Evolutionary conservation across 129 eudicot species (phyloP), one percentile per base, ranked within the genome.

Genomic region (Artemisia annua): DNA sequence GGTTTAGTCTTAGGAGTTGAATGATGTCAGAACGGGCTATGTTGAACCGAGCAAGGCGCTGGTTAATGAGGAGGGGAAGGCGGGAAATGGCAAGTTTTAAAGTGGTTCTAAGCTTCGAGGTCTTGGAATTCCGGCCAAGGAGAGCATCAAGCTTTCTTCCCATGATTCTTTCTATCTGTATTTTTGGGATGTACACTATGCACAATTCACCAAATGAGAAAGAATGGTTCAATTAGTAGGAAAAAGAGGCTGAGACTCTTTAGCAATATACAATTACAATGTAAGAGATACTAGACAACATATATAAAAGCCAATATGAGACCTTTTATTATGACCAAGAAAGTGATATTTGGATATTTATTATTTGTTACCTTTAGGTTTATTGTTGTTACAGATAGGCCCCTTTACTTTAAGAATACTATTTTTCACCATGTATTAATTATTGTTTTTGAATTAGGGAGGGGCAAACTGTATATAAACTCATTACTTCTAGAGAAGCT

Each of bases 111-210:
- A 94, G 85, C 70, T 80, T 90, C 0, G 87, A 70, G 61, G 84
- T 62, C 55, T 75, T 87, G 75, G 79, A 84, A 15, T 75, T 79
- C 71, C 81, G 80, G 59, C 97, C 85, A 4, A 93, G 75, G 30
- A 93, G 82, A 71, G 89, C 89, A 86, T 85, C 88, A 53, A 87
- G 85, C 76, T 78, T 94, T 80, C 73, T 89, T 14, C 98, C 97
- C 96, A 94, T 91, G n/a, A 46, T 58, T 72, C 16, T 63, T 2
- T 50, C 10, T 12, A 11, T 50, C 57, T 1, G 15, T 67, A 44
- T 55, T 30, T 28, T 53, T 56, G 73, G 48, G 46, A 26, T 32
- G 69, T 56, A 35, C 12, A 17, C 15, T 50, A 64, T 53, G 75
- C 22, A 48, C 65, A 28, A 49, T 52, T 75, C 32, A 70, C 48